phyloP scores from a whole-genome alignment of 164 flowering plant genomes.

The Paratinospora sagittata region DNA sequence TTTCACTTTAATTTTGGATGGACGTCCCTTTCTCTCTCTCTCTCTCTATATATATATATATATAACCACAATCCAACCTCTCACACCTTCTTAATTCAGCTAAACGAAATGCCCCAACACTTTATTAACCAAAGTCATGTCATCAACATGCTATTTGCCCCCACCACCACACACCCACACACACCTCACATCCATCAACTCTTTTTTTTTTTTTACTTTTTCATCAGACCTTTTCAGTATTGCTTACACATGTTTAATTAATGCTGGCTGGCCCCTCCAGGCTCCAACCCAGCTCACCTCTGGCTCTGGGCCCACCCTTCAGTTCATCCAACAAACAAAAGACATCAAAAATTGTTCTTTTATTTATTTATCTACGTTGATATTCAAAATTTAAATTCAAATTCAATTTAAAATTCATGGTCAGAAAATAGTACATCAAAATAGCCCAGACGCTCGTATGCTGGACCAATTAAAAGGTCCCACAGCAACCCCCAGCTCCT shows the following conservation, averaged over 20 bases:
- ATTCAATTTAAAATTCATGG: background rate
- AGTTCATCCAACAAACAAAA: background rate
- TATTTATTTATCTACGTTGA: too few relatives aligned
- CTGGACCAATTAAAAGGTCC: background rate
- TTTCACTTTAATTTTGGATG: too few relatives aligned
- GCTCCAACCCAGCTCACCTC: background rate
- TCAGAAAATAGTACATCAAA: background rate
- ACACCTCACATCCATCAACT: background rate
- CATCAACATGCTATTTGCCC: background rate
- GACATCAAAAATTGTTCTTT: too few relatives aligned
- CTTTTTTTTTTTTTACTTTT: background rate
- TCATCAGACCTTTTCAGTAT: constrained; percentile 1
- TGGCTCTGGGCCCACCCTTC: background rate
- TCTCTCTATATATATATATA: too few relatives aligned
- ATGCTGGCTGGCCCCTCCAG: background rate
- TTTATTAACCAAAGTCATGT: background rate
- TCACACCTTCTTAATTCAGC: too few relatives aligned
- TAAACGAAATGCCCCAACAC: background rate
- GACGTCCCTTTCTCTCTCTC: too few relatives aligned
- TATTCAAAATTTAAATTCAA: background rate
- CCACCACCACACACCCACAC: background rate
- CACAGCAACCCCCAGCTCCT: background rate
- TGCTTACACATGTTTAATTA: background rate
- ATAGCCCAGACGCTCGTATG: background rate
- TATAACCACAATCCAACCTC: too few relatives aligned